Percentiles rank a stretch among this genome's conserved stretches.
These are phyloP conservation scores for Geotrichum klebahnii DNA, from an alignment of 1,139 yeast species.

Conservation along the genomic window DNA sequence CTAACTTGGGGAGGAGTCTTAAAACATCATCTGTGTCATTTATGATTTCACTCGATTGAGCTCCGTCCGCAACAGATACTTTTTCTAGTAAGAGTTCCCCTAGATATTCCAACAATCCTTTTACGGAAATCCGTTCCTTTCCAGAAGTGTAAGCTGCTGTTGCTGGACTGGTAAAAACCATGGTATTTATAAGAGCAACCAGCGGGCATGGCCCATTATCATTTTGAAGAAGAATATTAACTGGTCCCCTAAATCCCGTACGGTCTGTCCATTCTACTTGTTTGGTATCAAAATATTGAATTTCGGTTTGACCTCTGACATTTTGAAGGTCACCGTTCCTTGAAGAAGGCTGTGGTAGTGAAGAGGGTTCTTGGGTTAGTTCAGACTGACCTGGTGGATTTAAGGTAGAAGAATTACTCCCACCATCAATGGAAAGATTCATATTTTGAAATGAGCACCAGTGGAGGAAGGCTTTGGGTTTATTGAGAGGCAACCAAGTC, in stretches of 20 bases:
- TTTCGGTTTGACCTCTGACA: not conserved
- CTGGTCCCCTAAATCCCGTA: not conserved
- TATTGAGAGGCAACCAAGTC: too few relatives aligned
- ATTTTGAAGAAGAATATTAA: constrained; percentile 66
- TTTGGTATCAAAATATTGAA: constrained; percentile 17
- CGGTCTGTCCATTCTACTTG: constrained; percentile 13
- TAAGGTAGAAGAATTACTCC: too few relatives aligned
- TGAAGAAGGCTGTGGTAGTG: not conserved
- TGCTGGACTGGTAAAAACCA: constrained; percentile 40
- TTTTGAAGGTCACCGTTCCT: not conserved
- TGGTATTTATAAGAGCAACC: constrained; percentile 71
- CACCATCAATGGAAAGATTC: too few relatives aligned
- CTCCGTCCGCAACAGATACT: constrained; percentile 24
- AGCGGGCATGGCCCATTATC: constrained; percentile 87
- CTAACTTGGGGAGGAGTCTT: constrained; percentile 57
- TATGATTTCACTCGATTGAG: constrained; percentile 6
- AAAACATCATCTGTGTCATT: constrained; percentile 37
- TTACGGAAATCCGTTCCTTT: constrained; percentile 29
- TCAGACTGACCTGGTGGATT: too few relatives aligned
- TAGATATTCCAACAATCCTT: constrained; percentile 35
- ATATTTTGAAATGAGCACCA: too few relatives aligned
- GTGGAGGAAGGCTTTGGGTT: too few relatives aligned
- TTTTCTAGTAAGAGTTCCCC: constrained; percentile 42
- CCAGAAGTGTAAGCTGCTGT: constrained; percentile 27
- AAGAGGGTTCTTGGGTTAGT: not conserved